These are phyloP conservation scores for Tilletia horrida DNA, from an alignment of 1,284 basidiomycete genomes.

Conservation along the genomic window DNA sequence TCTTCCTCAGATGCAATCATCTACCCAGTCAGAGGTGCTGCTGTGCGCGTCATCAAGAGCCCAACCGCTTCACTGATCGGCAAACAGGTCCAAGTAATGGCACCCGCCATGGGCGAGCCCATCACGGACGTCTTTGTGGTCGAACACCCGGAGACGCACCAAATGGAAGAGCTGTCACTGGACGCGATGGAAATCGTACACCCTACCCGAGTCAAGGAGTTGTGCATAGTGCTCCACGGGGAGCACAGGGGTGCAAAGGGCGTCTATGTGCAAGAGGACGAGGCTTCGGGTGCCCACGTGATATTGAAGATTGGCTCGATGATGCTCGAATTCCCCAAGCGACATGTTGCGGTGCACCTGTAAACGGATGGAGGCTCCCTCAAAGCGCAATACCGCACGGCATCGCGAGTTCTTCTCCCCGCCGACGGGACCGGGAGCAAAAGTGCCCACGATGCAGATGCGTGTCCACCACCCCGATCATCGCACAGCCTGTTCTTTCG, in stretches of 20 bases:
- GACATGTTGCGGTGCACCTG: not conserved
- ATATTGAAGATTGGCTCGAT: not conserved
- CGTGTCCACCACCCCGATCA: no score
- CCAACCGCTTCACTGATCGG: not conserved
- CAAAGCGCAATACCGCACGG: no score
- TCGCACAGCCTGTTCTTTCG: no score
- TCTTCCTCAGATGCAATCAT: not conserved
- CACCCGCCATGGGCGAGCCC: not conserved
- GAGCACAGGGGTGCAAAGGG: not conserved
- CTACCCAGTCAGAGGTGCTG: constrained; percentile 1
- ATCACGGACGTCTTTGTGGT: not conserved
- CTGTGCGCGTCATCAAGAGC: not conserved
- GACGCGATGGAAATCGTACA: not conserved
- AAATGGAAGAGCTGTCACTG: not conserved
- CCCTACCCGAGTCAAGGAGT: constrained; percentile 5
- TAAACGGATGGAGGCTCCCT: no score
- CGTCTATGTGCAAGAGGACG: not conserved
- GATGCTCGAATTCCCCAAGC: constrained; percentile 14
- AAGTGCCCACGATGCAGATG: no score
- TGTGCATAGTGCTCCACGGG: constrained; percentile 17
- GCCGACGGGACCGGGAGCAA: no score
- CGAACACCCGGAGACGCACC: not conserved
- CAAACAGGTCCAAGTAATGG: not conserved
- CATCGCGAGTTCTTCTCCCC: no score
- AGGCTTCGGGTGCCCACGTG: not conserved